Percentiles rank a stretch among this genome's conserved stretches.
Evolutionary conservation across 2,329 filamentous ascomycete genomes (phyloP).

Genomic region (Penicillium digitatum): DNA sequence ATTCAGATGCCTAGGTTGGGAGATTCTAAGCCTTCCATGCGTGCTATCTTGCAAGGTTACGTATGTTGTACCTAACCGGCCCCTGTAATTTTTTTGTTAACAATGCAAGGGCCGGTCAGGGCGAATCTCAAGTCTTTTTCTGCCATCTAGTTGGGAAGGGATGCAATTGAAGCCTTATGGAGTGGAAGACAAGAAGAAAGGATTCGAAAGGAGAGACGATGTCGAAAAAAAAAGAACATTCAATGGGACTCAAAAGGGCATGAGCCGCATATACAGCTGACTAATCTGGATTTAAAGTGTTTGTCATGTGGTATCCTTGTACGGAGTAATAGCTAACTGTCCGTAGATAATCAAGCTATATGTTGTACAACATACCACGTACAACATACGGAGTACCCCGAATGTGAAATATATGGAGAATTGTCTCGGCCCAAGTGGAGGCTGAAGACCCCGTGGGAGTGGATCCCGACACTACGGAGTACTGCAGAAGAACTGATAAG

Average conservation of each 20-base stretch:
- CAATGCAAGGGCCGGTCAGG: no score
- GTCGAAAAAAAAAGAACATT: not conserved
- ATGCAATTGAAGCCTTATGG: not conserved
- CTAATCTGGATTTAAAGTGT: not conserved
- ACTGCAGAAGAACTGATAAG: not conserved
- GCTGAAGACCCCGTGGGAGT: not conserved
- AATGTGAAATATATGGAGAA: not conserved
- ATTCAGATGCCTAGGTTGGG: no score
- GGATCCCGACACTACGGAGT: not conserved
- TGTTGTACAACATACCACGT: no score
- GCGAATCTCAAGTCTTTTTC: not conserved
- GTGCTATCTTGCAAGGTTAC: no score
- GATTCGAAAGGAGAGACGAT: not conserved
- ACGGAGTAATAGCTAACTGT: no score
- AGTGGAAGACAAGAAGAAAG: not conserved
- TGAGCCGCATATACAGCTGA: not conserved
- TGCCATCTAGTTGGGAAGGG: not conserved
- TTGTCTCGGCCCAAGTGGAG: conserved; percentile 1
- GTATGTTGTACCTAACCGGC: no score
- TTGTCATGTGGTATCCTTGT: not conserved
- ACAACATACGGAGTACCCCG: not conserved
- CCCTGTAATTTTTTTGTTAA: no score
- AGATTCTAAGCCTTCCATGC: no score
- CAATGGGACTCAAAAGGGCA: not conserved
- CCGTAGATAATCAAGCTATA: no score